A percentile compares a stretch with the other conserved stretches of the same genome.
phyloP scores from a whole-genome alignment of 805 yeast species.

The Kazachstania bromeliacearum region DNA sequence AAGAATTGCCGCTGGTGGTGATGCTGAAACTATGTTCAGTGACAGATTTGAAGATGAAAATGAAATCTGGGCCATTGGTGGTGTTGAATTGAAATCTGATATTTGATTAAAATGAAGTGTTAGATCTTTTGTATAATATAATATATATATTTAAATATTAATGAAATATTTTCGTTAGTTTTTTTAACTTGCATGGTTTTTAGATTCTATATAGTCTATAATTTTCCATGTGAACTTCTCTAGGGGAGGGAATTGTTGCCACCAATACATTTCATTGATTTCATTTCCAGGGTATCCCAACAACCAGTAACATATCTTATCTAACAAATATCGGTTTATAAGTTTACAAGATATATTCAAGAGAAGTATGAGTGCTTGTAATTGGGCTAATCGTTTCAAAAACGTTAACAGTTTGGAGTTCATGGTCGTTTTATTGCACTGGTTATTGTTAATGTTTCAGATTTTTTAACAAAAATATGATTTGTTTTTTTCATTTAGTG shows the following conservation, averaged over 20 bases:
- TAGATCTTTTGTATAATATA: not conserved
- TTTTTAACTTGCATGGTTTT: not conserved
- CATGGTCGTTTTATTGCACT: not conserved
- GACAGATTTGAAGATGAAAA: slow-evolving; percentile 79
- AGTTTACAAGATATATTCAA: not conserved
- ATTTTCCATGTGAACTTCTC: slow-evolving; percentile 21
- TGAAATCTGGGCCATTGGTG: slow-evolving; percentile 86
- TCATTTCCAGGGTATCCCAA: slow-evolving; percentile 13
- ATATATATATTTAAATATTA: slow-evolving; percentile 1
- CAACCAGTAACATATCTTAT: slow-evolving; percentile 8
- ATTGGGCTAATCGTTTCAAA: not conserved
- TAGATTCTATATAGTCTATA: slow-evolving; percentile 10
- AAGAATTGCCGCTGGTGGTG: slow-evolving; percentile 84
- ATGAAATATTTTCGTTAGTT: not conserved
- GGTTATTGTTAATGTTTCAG: no score
- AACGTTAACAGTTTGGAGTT: not conserved
- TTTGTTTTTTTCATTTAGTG: no score
- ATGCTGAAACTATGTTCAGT: slow-evolving; percentile 70
- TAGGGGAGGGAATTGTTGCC: slow-evolving; percentile 19
- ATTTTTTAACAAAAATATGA: no score
- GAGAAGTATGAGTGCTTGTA: slow-evolving; percentile 1
- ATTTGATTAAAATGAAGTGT: slow-evolving; percentile 8
- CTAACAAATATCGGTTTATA: not conserved
- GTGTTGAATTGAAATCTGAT: slow-evolving; percentile 38
- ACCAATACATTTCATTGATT: slow-evolving; percentile 18